Evolutionary conservation across 2,329 filamentous ascomycete genomes (phyloP), one percentile per base, ranked within the genome.

Genomic region (Xylariaceae sp.): DNA sequence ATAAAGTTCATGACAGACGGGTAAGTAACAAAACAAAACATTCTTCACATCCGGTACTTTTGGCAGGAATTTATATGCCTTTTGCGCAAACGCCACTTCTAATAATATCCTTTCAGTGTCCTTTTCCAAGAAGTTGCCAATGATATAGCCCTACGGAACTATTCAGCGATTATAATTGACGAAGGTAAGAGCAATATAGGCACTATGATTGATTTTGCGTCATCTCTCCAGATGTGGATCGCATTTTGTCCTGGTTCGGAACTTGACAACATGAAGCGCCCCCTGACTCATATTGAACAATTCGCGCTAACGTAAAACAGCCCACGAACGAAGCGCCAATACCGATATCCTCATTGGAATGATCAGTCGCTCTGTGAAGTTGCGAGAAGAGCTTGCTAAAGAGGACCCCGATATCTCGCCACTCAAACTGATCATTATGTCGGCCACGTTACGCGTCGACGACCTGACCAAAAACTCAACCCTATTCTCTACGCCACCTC

Each of bases 1-100:
- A 80, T 98, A 62, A 98, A 98, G 63, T 98, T 97, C 67, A 96
- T 98, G 90, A 98, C 93, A 0, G 93, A 98, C 64, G 93, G 22
- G 22, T 26, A 11, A 26, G 22, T 26, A 6, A 6, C 11, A 26
- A 6, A 11, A 11, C 22, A 26, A 11, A 26, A 11, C 22, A 26
- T 26, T 11, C 22, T 26, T 26, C 11, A 6, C 22, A 26, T 6
- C 11, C 22, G 6, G 22, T 26, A 11, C 11, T 11, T 26, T 11
- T 26, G 11, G 11, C 6, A 11, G 22, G 11, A 6, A 11, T 11
- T 11, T 6, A 26, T 6, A 26, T 6, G 11, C 11, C 22, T 26
- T n/a, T n/a, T n/a, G n/a, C n/a, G n/a, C n/a, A n/a, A n/a, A n/a
- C n/a, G n/a, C n/a, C n/a, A n/a, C n/a, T n/a, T n/a, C n/a, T n/a